Percentiles rank a stretch among this genome's conserved stretches.
These are phyloP conservation scores for Wickerhamiella australiensis DNA, from an alignment of 805 yeast genomes.

Conservation along the genomic window DNA sequence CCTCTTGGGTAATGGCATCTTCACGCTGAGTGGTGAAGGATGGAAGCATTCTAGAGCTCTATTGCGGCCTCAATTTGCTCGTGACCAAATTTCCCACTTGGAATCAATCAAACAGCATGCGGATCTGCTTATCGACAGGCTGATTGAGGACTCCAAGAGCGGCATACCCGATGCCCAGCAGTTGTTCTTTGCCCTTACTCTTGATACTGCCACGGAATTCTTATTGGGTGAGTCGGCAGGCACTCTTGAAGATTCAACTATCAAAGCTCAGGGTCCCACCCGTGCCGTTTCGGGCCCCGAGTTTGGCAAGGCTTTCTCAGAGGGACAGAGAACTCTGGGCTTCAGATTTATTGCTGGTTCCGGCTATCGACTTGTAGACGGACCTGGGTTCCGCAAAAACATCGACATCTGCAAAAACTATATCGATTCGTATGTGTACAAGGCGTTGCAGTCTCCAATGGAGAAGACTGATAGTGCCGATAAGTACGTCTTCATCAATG, in stretches of 20 bases:
- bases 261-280: neutral
- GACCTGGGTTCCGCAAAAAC: slow-evolving; percentile 27
- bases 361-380: slow-evolving; percentile 19
- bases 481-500: slow-evolving; percentile 27
- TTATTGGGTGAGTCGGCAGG: slow-evolving; percentile 21
- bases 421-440: slow-evolving; percentile 33
- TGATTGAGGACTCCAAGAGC: slow-evolving; percentile 16
- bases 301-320: slow-evolving; percentile 20
- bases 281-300: slow-evolving; percentile 16
- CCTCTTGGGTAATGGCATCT: slow-evolving; percentile 28
- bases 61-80: slow-evolving; percentile 28
- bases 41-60: slow-evolving; percentile 30
- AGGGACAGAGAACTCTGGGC: slow-evolving; percentile 20
- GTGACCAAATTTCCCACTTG: slow-evolving; percentile 26
- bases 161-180: slow-evolving; percentile 21
- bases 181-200: slow-evolving; percentile 20
- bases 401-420: slow-evolving; percentile 27
- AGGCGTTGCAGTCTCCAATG: slow-evolving; percentile 27
- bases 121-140: slow-evolving; percentile 17
- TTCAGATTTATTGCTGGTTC: slow-evolving; percentile 17
- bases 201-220: slow-evolving; percentile 24
- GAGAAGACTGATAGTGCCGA: slow-evolving; percentile 13
- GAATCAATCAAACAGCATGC: slow-evolving; percentile 18
- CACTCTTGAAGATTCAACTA: slow-evolving; percentile 14
- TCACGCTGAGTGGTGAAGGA: slow-evolving; percentile 28